Evolutionary conservation across 2,329 filamentous ascomycete species (phyloP), one percentile per base, ranked within the genome.

Genomic region (Tolypocladium pustulatum): DNA sequence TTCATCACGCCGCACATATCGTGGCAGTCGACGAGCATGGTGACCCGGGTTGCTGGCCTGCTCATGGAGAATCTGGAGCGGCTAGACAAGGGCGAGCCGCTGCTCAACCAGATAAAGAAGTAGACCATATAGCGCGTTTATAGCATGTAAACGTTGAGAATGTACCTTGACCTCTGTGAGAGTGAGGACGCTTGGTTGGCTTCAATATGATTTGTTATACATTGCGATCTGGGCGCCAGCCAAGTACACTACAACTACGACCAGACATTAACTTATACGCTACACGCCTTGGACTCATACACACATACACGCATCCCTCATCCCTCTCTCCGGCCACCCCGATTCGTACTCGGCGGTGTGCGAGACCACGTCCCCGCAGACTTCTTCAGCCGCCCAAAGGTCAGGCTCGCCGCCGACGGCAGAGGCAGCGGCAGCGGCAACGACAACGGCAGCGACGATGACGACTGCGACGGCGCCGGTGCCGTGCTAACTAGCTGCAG

Each of bases 311-410:
- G 8, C 46, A 17, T 30, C 8, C 10, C 41, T 56, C 36, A 60
- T 55, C 57, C 61, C 56, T 60, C 61, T 57, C 63, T 67, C 51
- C 67, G 64, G 32, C 66, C 72, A 59, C 70, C 72, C 59, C 70
- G 72, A 57, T 72, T 71, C 58, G 76, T 53, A 60, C 73, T 76
- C 22, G 76, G 38, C 22, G 76, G 46, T 27, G 75, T 72, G 55
- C 78, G 73, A 13, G 76, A 77, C 75, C 77, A 78, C 9, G 74
- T 70, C 1, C 75, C 76, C 1, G 78, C 75, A 32, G 76, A 76
- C 62, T 76, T 80, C 65, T 76, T 78, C 27, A 83, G 66, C 64
- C 80, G 73, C 6, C 78, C 79, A 43, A 83, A 69, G 57, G 78
- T 82, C 64, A 82, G 68, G 57, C 73, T 71, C 12, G 80, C 78